Conservation (phyloP, 495 filamentous ascomycete species). For the Penicillium argentinense region DNA sequence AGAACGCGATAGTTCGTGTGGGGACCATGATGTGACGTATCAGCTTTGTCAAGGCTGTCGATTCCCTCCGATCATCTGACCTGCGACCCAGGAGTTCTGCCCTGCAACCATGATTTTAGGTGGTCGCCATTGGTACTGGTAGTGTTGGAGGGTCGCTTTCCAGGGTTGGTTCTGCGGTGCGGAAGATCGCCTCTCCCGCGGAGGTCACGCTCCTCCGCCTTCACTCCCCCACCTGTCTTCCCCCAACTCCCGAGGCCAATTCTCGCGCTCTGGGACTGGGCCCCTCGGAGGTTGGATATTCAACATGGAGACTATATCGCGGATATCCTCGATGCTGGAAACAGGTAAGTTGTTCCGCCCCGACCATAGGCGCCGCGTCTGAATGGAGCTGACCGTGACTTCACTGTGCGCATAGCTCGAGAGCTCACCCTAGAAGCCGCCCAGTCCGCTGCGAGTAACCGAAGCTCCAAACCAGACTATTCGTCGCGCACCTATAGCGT, state of each 20-base stretch:
- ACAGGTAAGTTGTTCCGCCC: slow-evolving; percentile 58
- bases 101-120: not conserved
- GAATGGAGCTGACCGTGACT: slow-evolving; percentile 21
- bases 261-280: slow-evolving; percentile 19
- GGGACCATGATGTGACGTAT: slow-evolving; percentile 20
- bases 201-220: slow-evolving; percentile 30
- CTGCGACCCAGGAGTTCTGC: not conserved
- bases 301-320: slow-evolving; percentile 91
- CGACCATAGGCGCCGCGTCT: not conserved
- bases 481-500: slow-evolving; percentile 48
- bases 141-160: too few relatives aligned
- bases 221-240: slow-evolving; percentile 21
- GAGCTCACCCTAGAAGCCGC: slow-evolving; percentile 97
- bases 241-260: slow-evolving; percentile 17
- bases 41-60: not conserved
- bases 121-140: not conserved
- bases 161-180: too few relatives aligned
- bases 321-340: slow-evolving; percentile 90
- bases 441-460: slow-evolving; percentile 63
- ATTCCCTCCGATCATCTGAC: not conserved
- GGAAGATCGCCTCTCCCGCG: slow-evolving; percentile 14
- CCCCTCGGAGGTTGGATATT: slow-evolving; percentile 15
- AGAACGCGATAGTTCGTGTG: slow-evolving; percentile 24
- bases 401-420: slow-evolving; percentile 60
- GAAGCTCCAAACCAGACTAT: slow-evolving; percentile 40